Percentiles rank a stretch among this genome's conserved stretches.
phyloP scores from a whole-genome alignment of 148 eudicot genomes.

The Dysphania ambrosioides region DNA sequence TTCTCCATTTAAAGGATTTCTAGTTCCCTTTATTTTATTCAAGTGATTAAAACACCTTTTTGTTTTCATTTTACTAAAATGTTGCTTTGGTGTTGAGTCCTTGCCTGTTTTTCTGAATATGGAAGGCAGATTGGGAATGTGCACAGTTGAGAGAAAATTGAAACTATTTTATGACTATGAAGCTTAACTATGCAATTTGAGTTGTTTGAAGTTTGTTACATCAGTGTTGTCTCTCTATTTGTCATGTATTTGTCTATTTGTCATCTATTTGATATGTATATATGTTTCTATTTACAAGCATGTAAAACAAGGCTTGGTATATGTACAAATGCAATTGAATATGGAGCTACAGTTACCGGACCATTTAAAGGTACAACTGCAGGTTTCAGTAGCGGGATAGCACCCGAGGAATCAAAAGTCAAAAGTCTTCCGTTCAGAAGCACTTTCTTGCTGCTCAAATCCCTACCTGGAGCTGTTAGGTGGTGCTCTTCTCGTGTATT shows the following conservation, averaged over 20 bases:
- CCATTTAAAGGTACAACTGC: constrained; percentile 36
- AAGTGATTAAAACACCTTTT: too few species aligned
- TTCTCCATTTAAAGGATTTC: too few species aligned
- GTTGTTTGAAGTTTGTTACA: constrained; percentile 4
- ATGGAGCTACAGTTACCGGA: constrained; percentile 52
- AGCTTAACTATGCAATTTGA: not conserved
- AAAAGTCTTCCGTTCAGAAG: constrained; percentile 58
- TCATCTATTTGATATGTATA: not conserved
- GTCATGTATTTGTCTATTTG: too few species aligned
- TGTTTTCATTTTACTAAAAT: not conserved
- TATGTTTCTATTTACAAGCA: constrained; percentile 35
- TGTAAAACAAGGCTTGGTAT: constrained; percentile 42
- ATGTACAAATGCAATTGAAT: constrained; percentile 59
- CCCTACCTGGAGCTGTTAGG: constrained; percentile 46
- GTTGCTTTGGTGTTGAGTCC: not conserved
- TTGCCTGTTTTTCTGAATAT: not conserved
- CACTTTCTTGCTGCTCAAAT: constrained; percentile 60
- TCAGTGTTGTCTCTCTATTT: not conserved
- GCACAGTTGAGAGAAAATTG: not conserved
- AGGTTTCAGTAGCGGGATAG: constrained; percentile 56
- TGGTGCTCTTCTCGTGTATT: constrained; percentile 67
- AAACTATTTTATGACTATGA: not conserved
- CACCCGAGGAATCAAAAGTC: constrained; percentile 38
- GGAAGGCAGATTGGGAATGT: not conserved
- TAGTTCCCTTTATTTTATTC: too few species aligned